Conservation (phyloP, 495 filamentous ascomycete genomes). For the Endocarpon pusillum region DNA sequence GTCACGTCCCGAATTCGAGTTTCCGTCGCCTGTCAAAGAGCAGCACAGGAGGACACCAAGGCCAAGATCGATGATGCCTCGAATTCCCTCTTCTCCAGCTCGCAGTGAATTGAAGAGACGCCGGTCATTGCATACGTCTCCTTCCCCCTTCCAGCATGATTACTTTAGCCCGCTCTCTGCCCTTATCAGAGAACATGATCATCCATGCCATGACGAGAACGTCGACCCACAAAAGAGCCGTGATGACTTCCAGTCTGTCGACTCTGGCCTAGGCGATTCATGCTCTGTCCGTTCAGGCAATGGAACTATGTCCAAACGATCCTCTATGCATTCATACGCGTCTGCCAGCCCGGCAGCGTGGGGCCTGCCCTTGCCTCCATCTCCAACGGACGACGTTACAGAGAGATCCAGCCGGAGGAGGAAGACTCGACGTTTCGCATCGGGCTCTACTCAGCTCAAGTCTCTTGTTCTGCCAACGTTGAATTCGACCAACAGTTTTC, state of each 20-base stretch:
- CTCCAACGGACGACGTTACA: constrained; percentile 4
- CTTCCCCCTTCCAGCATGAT: no score
- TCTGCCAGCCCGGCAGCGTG: constrained; percentile 9
- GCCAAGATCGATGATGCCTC: constrained; percentile 14
- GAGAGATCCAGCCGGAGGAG: constrained; percentile 9
- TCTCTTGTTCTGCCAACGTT: constrained; percentile 17
- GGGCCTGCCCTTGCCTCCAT: constrained; percentile 7
- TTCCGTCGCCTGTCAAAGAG: constrained; percentile 8
- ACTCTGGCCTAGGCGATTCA: constrained; percentile 5
- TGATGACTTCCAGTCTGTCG: no score
- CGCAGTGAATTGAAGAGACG: no score
- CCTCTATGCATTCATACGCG: constrained; percentile 8
- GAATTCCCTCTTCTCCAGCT: constrained; percentile 10
- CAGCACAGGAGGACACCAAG: constrained; percentile 7
- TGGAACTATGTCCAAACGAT: constrained; percentile 9
- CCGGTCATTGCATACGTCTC: no score
- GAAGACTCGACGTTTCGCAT: constrained; percentile 21
- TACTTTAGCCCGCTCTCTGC: no score
- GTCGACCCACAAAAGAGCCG: no score
- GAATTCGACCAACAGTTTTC: background rate
- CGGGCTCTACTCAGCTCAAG: constrained; percentile 19
- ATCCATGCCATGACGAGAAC: no score
- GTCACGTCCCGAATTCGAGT: constrained; percentile 7
- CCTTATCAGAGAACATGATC: no score
- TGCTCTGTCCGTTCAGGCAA: constrained; percentile 13